A percentile compares a stretch with the other conserved stretches of the same genome.
Evolutionary conservation across 2,329 filamentous ascomycete genomes (phyloP).

Genomic region (Dryadomyces quercivorus): DNA sequence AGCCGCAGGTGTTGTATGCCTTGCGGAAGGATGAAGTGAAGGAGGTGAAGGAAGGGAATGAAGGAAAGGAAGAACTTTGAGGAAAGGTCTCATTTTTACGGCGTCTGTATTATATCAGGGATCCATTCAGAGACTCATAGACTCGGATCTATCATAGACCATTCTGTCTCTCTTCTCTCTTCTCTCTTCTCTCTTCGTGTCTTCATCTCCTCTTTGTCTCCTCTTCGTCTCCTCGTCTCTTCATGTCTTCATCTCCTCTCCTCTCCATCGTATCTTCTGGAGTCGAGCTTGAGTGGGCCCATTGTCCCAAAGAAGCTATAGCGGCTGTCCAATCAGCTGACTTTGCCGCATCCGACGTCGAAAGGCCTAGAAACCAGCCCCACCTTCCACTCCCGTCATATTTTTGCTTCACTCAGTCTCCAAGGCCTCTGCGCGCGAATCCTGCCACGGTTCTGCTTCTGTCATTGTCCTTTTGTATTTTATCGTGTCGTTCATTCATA

Average conservation of each 20-base stretch:
- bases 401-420: neutral
- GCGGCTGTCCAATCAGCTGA: neutral
- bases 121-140: too few species aligned
- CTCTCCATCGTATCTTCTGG: neutral
- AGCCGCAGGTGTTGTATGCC: constrained; percentile 41
- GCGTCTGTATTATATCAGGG: too few species aligned
- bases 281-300: neutral
- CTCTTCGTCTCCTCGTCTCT: too few species aligned
- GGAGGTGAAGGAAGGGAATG: neutral
- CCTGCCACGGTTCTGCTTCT: too few species aligned
- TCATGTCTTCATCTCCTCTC: too few species aligned
- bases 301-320: neutral
- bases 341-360: constrained; percentile 7
- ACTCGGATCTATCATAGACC: too few species aligned
- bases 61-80: neutral
- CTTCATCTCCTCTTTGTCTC: too few species aligned
- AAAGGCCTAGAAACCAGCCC: constrained; percentile 16
- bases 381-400: constrained; percentile 1
- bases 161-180: too few species aligned
- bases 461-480: neutral
- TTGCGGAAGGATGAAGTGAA: constrained; percentile 16
- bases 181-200: too few species aligned
- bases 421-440: neutral
- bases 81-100: too few species aligned
- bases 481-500: neutral